Evolutionary conservation across 2,329 filamentous ascomycete species (phyloP), one percentile per base, ranked within the genome.

Genomic region (Magnaporthales sp.): DNA sequence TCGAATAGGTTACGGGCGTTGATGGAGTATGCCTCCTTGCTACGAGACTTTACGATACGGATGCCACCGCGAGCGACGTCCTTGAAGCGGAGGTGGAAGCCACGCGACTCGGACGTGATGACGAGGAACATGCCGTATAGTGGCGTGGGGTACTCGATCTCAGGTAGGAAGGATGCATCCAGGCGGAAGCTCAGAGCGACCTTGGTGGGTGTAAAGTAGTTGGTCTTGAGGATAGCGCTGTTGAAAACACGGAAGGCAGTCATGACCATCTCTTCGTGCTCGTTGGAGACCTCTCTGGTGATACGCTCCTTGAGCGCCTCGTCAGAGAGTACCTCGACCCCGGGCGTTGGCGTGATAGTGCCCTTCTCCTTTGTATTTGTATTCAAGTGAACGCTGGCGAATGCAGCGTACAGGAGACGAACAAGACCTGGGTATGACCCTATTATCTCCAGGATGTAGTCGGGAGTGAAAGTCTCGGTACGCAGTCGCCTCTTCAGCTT

Each of bases 101-200:
- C 95, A 70, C 95, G 89, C 74, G 96, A 96, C 79, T 99, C 95
- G 11, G 95, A 94, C 73, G 92, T 93, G 77, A 99, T 97, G 70
- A 99, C 91, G 65, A 99, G 84, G 84, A 99, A 99, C 95, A 99
- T 99, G 70, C 95, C 95, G 73, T 95, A 99, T 9, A 99, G 84
- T 7, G 89, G 92, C 77, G 94, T 92, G 61, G 95, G 91, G 77
- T 99, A 99, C 79, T 99, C 95, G 66, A 93, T 88, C 68, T 90
- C 85, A 4, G 95, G 95, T 51, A 99, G 83, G 85, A 99, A 99
- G 56, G 81, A 84, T 7, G 93, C 92, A 75, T 97, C 90, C 69
- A 99, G 82, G 66, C 95, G 91, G 87, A 99, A 99, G 81, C 93
- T 97, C 72, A 99, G 85, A 10, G 95, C 95, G 54, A 99, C 94